These are phyloP conservation scores for Mixia osmundae DNA, from an alignment of 1,284 basidiomycete genomes.

Conservation along the genomic window DNA sequence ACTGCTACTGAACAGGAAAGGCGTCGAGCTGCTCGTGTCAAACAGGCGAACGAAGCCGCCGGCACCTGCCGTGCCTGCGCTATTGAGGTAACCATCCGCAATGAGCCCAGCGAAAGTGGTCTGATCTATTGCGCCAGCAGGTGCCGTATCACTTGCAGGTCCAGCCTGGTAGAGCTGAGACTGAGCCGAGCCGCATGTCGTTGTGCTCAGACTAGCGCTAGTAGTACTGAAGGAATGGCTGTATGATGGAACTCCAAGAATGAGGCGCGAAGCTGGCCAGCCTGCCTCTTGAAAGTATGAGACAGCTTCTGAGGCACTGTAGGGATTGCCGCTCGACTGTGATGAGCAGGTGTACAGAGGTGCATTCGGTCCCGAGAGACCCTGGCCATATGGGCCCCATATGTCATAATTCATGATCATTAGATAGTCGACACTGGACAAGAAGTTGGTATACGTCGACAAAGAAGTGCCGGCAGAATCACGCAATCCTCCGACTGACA, in stretches of 20 bases:
- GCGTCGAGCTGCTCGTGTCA: constrained; percentile 33
- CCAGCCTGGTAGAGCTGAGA: no score
- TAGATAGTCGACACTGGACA: constrained; percentile 64
- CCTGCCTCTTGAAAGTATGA: constrained; percentile 50
- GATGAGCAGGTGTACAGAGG: constrained; percentile 58
- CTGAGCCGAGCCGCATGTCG: no score
- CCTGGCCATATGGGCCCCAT: constrained; percentile 35
- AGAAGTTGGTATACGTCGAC: constrained; percentile 37
- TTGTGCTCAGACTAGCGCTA: constrained; percentile 17
- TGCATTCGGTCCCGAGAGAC: constrained; percentile 74
- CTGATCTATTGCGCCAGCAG: constrained; percentile 24
- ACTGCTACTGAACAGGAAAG: neutral
- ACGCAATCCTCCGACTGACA: no score
- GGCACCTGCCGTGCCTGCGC: constrained; percentile 21
- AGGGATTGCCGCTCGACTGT: constrained; percentile 47
- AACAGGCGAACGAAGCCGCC: constrained; percentile 51
- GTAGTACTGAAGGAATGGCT: constrained; percentile 28
- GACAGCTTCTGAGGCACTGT: constrained; percentile 38
- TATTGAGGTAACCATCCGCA: constrained; percentile 34
- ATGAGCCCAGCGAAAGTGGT: constrained; percentile 49
- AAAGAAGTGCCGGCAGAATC: no score
- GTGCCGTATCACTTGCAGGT: constrained; percentile 11
- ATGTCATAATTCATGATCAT: constrained; percentile 65
- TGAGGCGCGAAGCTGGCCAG: constrained; percentile 43
- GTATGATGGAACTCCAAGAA: constrained; percentile 61